These are phyloP conservation scores for Aotearoamyces nothofagi DNA, from an alignment of 2,329 filamentous ascomycete genomes.

Conservation along the genomic window DNA sequence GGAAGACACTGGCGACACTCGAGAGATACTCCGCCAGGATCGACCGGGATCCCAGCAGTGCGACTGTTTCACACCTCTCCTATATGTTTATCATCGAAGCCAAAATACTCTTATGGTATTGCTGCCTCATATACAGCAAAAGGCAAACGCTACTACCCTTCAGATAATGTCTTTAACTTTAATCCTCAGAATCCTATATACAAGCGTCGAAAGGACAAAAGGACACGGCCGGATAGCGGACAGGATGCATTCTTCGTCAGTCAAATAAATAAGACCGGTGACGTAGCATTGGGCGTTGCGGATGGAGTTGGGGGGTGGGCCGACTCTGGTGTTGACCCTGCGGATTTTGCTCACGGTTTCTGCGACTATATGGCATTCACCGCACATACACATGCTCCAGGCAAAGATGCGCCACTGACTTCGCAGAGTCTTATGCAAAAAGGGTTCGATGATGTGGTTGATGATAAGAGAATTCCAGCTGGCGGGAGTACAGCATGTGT, in stretches of 20 bases:
- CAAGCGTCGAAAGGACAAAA: conserved; percentile 36
- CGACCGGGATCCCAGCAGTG: too few species aligned
- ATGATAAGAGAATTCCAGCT: conserved; percentile 57
- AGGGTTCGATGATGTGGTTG: conserved; percentile 70
- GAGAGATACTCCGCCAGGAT: too few species aligned
- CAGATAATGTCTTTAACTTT: conserved; percentile 59
- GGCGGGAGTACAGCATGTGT: conserved; percentile 89
- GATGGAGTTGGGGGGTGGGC: conserved; percentile 95
- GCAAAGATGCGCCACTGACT: conserved; percentile 26
- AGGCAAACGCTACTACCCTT: conserved; percentile 49
- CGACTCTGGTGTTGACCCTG: conserved; percentile 82
- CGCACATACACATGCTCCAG: conserved; percentile 28
- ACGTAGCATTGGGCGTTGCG: conserved; percentile 74
- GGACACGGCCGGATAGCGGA: conserved; percentile 59
- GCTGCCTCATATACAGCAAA: conserved; percentile 66
- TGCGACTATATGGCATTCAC: conserved; percentile 84
- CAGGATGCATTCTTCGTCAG: conserved; percentile 95
- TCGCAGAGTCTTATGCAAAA: conserved; percentile 62
- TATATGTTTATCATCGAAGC: conserved; percentile 5
- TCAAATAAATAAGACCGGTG: conserved; percentile 54
- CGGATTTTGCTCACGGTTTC: conserved; percentile 85
- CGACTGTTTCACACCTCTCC: conserved; percentile 11
- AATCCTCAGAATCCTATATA: conserved; percentile 44
- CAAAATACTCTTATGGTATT: conserved; percentile 47
- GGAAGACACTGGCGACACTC: too few species aligned